A percentile compares a stretch with the other conserved stretches of the same genome.
These are phyloP conservation scores for Monilinia laxa DNA, from an alignment of 2,329 filamentous ascomycete genomes.

Conservation along the genomic window DNA sequence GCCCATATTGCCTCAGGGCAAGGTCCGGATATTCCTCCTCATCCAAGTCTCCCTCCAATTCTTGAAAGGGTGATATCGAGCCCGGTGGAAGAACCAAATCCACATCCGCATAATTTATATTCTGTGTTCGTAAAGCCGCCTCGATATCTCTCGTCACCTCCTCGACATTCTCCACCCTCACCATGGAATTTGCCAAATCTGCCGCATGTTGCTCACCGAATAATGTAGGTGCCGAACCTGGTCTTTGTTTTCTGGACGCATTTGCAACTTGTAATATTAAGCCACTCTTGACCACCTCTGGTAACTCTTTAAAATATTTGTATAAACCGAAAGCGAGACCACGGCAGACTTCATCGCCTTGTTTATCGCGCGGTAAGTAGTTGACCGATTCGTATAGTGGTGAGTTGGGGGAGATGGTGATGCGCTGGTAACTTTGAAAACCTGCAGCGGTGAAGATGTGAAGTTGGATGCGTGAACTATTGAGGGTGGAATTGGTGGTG, in stretches of 20 bases:
- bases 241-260: slow-evolving; percentile 50
- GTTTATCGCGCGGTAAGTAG: slow-evolving; percentile 86
- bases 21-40: slow-evolving; percentile 67
- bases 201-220: slow-evolving; percentile 94
- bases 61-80: slow-evolving; percentile 62
- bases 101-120: slow-evolving; percentile 80
- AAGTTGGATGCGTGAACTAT: slow-evolving; percentile 90
- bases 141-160: slow-evolving; percentile 73
- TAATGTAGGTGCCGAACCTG: slow-evolving; percentile 60
- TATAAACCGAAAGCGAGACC: slow-evolving; percentile 88
- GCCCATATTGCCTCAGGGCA: slow-evolving; percentile 68
- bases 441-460: slow-evolving; percentile 90
- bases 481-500: slow-evolving; percentile 80
- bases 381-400: slow-evolving; percentile 88
- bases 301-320: slow-evolving; percentile 91
- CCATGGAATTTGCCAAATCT: slow-evolving; percentile 82
- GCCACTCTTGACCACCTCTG: slow-evolving; percentile 70
- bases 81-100: slow-evolving; percentile 83
- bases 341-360: slow-evolving; percentile 90
- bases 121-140: slow-evolving; percentile 75
- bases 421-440: slow-evolving; percentile 82
- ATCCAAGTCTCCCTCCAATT: slow-evolving; percentile 59
- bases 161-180: slow-evolving; percentile 71
- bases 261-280: slow-evolving; percentile 54
- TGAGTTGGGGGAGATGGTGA: slow-evolving; percentile 91